These are phyloP conservation scores for Extremus antarcticus DNA, from an alignment of 495 filamentous ascomycete species.

Conservation along the genomic window DNA sequence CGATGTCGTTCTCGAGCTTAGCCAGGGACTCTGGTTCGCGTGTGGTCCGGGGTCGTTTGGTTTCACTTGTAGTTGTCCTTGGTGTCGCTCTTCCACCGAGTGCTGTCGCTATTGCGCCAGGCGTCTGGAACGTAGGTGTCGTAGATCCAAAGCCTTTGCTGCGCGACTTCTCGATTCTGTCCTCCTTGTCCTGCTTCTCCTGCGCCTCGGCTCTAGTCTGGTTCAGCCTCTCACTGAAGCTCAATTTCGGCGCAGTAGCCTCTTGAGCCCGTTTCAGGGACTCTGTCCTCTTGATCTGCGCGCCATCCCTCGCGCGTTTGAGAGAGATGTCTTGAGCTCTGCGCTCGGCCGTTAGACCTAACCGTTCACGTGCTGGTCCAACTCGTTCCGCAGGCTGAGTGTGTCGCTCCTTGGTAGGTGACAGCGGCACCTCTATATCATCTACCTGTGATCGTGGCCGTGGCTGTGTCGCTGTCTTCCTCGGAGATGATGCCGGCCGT, in stretches of 20 bases:
- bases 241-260: constrained; percentile 33
- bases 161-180: constrained; percentile 45
- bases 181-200: constrained; percentile 44
- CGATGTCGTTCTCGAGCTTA: neutral
- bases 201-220: constrained; percentile 45
- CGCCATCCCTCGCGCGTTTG: constrained; percentile 45
- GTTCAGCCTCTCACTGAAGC: constrained; percentile 80
- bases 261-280: neutral
- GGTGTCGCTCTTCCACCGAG: neutral
- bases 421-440: constrained; percentile 67
- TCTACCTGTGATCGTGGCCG: constrained; percentile 7
- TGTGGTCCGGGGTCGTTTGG: neutral
- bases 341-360: constrained; percentile 86
- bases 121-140: neutral
- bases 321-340: constrained; percentile 76
- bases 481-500: constrained; percentile 5
- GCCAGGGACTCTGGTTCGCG: neutral
- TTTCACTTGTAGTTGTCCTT: neutral
- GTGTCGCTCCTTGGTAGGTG: constrained; percentile 51
- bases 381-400: constrained; percentile 39
- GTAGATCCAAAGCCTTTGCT: constrained; percentile 42
- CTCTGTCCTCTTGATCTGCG: constrained; percentile 7
- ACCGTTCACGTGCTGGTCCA: constrained; percentile 66
- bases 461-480: neutral
- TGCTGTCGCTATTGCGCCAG: neutral